Evolutionary conservation across 2,329 filamentous ascomycete species (phyloP), one percentile per base, ranked within the genome.

Genomic region (Tolypocladium guangdongense): DNA sequence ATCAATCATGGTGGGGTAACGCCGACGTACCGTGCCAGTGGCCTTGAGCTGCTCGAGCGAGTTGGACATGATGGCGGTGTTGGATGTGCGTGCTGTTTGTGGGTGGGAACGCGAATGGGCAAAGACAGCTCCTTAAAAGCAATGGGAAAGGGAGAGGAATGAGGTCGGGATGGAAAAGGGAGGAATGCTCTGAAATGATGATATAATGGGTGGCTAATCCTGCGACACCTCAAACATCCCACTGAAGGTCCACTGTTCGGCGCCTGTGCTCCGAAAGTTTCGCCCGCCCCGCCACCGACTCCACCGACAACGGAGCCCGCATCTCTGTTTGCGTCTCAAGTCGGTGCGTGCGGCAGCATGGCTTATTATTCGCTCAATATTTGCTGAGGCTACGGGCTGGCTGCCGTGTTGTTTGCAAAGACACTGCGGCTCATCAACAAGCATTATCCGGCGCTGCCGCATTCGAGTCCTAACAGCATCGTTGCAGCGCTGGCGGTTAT

Each of bases 41-140:
- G 89, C 85, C 83, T 99, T 99, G 73, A 99, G 84, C 79, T 97
- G 91, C 66, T 97, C 93, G 66, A 99, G 87, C 74, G 91, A 89
- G 74, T 78, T 86, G 74, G 89, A 75, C 91, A 96, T 96, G 61
- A 51, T 68, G 59, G 55, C 53, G 56, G 33, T 52, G 46, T 47
- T 57, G 45, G 51, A 47, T 49, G 50, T 50, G 58, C 53, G 54
- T 48, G 55, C 16, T 54, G 43, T 51, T 53, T 27, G 43, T 52
- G 51, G 51, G 36, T 39, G 33, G 38, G 33, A 39, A 16, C 14
- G 46, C 22, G 37, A 33, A 33, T 27, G 51, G 35, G 24, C 33
- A 36, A 33, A 50, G 16, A 24, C 12, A 45, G 32, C 14, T 45
- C 8, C 24, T 35, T 32, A 32, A 32, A 32, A 20, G 43, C 37